A percentile compares a stretch with the other conserved stretches of the same genome.
Evolutionary conservation across 2,329 filamentous ascomycete genomes (phyloP).

Genomic region (Fragosphaeria purpurea): DNA sequence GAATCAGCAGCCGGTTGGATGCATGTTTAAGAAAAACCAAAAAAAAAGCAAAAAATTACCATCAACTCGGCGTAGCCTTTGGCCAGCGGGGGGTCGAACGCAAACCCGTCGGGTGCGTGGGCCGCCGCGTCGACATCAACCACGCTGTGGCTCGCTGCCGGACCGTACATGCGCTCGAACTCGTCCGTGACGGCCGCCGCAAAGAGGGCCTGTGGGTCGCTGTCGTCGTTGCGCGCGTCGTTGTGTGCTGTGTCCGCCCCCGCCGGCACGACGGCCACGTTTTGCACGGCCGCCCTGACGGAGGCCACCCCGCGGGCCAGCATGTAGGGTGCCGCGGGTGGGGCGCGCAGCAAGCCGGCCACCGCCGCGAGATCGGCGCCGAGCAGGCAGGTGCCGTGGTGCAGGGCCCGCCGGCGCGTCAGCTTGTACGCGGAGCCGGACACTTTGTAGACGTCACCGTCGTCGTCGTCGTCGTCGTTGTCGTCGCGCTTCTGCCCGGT

Average conservation of each 20-base stretch:
- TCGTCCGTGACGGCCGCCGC: constrained; percentile 48
- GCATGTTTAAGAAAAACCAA: neutral
- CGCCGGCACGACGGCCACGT: constrained; percentile 40
- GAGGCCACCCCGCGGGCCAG: constrained; percentile 82
- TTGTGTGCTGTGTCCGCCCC: constrained; percentile 17
- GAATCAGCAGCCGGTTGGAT: neutral
- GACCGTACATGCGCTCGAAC: constrained; percentile 59
- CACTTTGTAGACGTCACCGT: constrained; percentile 49
- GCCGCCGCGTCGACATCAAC: constrained; percentile 39
- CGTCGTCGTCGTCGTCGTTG: neutral
- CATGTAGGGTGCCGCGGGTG: constrained; percentile 59
- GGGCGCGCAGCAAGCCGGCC: constrained; percentile 62
- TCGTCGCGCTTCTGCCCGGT: neutral
- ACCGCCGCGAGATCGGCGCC: constrained; percentile 63
- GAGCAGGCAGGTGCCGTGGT: constrained; percentile 87
- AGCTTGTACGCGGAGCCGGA: constrained; percentile 95
- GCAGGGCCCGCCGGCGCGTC: constrained; percentile 64
- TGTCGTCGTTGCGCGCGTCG: neutral
- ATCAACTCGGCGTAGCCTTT: constrained; percentile 49
- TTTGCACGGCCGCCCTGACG: constrained; percentile 74
- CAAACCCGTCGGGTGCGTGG: constrained; percentile 32
- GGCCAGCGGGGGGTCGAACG: constrained; percentile 31
- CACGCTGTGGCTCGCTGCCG: constrained; percentile 22
- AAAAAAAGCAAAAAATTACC: neutral
- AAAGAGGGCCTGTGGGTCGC: constrained; percentile 25